phyloP scores from a whole-genome alignment of 2,329 filamentous ascomycete genomes.

The Ophiocordyceps unilateralis region DNA sequence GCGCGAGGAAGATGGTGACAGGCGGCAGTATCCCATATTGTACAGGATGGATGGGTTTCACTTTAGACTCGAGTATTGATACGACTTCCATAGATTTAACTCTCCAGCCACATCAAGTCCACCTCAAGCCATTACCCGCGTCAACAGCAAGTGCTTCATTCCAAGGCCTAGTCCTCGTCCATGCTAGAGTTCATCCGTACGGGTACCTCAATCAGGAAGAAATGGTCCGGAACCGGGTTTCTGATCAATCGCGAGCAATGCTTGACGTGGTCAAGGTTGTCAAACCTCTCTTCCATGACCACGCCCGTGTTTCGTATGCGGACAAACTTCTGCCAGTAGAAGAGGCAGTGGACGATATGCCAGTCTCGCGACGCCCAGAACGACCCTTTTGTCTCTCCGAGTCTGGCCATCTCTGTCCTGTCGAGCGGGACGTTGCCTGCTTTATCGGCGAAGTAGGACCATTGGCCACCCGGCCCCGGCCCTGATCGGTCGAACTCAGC shows the following conservation, averaged over 20 bases:
- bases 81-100: too few species aligned
- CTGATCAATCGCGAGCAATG: conserved; percentile 1
- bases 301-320: conserved; percentile 3
- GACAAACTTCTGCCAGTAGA: conserved; percentile 15
- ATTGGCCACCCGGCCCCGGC: conserved; percentile 11
- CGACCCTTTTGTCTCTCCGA: conserved; percentile 4
- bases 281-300: conserved; percentile 9
- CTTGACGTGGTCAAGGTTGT: conserved; percentile 1
- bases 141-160: too few species aligned
- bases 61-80: too few species aligned
- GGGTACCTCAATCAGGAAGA: not conserved
- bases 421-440: conserved; percentile 8
- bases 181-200: conserved; percentile 1
- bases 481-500: conserved; percentile 14
- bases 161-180: not conserved
- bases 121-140: too few species aligned
- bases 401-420: conserved; percentile 5
- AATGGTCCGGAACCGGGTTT: not conserved
- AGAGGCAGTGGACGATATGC: conserved; percentile 16
- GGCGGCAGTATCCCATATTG: too few species aligned
- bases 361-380: conserved; percentile 10
- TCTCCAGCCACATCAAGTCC: not conserved
- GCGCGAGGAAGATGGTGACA: too few species aligned
- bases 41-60: too few species aligned
- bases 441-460: conserved; percentile 14